Conservation (phyloP, 768 basidiomycete genomes). For the Termitomyces titanicus region DNA sequence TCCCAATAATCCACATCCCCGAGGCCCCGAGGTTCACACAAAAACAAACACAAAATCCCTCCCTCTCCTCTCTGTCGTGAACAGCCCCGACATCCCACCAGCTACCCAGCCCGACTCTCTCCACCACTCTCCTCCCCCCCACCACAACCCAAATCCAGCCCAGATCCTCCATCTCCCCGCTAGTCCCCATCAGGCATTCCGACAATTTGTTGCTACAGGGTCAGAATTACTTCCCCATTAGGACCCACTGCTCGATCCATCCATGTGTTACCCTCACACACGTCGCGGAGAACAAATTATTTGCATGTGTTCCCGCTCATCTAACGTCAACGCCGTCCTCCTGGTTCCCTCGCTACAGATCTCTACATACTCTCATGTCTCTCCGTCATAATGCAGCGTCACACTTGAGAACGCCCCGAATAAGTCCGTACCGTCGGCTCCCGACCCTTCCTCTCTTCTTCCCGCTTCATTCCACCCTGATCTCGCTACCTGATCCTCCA, state of each 20-base stretch:
- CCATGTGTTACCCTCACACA: slow-evolving; percentile 17
- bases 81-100: neutral
- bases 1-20: slow-evolving; percentile 19
- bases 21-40: slow-evolving; percentile 43
- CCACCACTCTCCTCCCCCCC: neutral
- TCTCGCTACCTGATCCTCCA: slow-evolving; percentile 60
- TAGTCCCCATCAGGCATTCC: slow-evolving; percentile 20
- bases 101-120: neutral
- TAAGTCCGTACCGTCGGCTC: slow-evolving; percentile 53
- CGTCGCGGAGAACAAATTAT: slow-evolving; percentile 22
- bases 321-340: too few relatives aligned
- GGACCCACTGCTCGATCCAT: slow-evolving; percentile 17
- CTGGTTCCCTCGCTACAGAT: too few relatives aligned
- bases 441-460: slow-evolving; percentile 24
- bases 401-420: slow-evolving; percentile 91
- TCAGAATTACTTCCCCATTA: slow-evolving; percentile 24
- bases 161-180: slow-evolving; percentile 23
- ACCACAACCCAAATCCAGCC: slow-evolving; percentile 20
- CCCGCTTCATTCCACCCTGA: slow-evolving; percentile 22
- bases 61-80: neutral
- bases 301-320: slow-evolving; percentile 2
- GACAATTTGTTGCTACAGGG: slow-evolving; percentile 26
- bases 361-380: slow-evolving; percentile 23
- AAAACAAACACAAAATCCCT: too few relatives aligned
- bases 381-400: slow-evolving; percentile 83